phyloP scores from a whole-genome alignment of 495 filamentous ascomycete genomes.

The Staphylotrichum tortipilum region DNA sequence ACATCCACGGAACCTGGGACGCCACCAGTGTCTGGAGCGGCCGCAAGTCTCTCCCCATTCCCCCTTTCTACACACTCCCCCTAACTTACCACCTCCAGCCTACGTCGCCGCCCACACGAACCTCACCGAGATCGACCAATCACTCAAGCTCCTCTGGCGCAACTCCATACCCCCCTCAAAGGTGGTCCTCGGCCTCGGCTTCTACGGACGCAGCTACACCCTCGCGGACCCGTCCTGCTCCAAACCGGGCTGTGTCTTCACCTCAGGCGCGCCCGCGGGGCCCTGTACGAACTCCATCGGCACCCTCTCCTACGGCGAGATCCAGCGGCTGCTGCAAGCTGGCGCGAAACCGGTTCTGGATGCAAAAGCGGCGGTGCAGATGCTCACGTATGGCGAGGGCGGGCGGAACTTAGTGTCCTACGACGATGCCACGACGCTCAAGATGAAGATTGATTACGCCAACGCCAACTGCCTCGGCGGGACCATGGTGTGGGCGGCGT shows the following conservation, averaged over 20 bases:
- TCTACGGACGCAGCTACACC: constrained; percentile 40
- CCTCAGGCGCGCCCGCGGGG: constrained; percentile 18
- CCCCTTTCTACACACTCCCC: neutral
- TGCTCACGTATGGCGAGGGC: constrained; percentile 23
- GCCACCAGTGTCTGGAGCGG: constrained; percentile 15
- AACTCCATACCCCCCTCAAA: constrained; percentile 35
- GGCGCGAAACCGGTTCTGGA: constrained; percentile 7
- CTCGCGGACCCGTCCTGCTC: constrained; percentile 12
- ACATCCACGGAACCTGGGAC: constrained; percentile 16
- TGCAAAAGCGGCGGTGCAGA: constrained; percentile 28
- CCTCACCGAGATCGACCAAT: constrained; percentile 42
- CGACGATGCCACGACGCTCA: constrained; percentile 32
- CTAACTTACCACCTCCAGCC: too few species aligned
- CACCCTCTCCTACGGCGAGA: constrained; percentile 31
- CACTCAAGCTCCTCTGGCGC: constrained; percentile 44
- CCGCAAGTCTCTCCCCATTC: neutral
- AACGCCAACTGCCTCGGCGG: neutral
- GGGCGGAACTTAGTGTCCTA: constrained; percentile 42
- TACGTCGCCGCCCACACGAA: constrained; percentile 43
- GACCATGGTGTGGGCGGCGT: constrained; percentile 5
- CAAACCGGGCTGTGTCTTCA: constrained; percentile 24
- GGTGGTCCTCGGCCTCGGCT: constrained; percentile 41
- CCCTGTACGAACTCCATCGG: constrained; percentile 24
- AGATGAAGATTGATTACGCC: constrained; percentile 23
- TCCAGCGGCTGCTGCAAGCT: constrained; percentile 20